Percentiles rank a stretch among this genome's conserved stretches.
Conservation (phyloP, 495 filamentous ascomycete genomes). For the Hypomontagnella submonticulosa region DNA sequence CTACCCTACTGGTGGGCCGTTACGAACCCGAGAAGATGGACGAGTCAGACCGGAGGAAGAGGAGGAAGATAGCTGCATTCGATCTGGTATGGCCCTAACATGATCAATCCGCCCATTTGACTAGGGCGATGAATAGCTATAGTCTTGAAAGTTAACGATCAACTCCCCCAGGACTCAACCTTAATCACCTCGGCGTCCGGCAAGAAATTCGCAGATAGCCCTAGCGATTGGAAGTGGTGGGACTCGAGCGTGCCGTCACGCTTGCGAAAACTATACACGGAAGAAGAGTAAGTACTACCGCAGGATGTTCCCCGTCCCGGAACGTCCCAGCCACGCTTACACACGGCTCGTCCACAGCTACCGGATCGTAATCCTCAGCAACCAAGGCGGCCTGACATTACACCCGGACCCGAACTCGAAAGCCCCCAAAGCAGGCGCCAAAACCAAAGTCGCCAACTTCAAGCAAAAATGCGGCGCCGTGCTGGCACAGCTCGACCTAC, state of each 20-base stretch:
- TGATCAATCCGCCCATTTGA: conserved; percentile 5
- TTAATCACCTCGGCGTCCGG: conserved; percentile 83
- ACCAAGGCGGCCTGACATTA: conserved; percentile 84
- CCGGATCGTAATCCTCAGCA: conserved; percentile 81
- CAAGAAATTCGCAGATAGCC: conserved; percentile 75
- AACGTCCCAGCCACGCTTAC: conserved; percentile 15
- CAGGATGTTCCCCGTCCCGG: neutral
- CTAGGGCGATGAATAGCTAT: conserved; percentile 2
- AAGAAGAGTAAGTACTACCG: conserved; percentile 69
- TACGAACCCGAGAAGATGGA: conserved; percentile 61
- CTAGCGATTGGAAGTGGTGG: conserved; percentile 97
- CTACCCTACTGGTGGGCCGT: conserved; percentile 79
- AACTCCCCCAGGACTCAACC: conserved; percentile 80
- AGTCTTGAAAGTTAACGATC: conserved; percentile 8
- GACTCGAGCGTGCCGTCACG: conserved; percentile 72
- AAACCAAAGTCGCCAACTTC: conserved; percentile 74
- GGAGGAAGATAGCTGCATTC: conserved; percentile 82
- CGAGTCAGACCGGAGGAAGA: conserved; percentile 47
- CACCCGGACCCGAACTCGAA: conserved; percentile 73
- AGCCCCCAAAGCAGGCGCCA: conserved; percentile 67
- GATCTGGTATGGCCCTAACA: conserved; percentile 74
- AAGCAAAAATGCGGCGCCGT: conserved; percentile 80
- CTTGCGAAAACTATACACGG: conserved; percentile 69
- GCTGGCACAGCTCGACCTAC: conserved; percentile 76
- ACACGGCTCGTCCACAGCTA: conserved; percentile 62